Evolutionary conservation across 345 rosid species (phyloP).

Genomic region (Odontarrhena argentea): DNA sequence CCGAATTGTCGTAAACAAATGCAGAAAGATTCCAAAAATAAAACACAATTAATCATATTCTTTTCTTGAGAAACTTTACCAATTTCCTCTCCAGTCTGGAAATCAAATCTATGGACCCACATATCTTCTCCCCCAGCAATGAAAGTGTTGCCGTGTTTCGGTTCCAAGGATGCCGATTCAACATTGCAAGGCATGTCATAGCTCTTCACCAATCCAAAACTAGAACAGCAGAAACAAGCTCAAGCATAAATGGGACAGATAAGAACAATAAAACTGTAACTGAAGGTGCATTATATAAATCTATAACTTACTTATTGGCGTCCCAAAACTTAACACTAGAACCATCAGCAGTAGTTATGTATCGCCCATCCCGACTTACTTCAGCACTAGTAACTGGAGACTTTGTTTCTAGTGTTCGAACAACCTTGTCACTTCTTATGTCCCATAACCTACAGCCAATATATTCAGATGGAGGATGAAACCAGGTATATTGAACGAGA

Average conservation of each 20-base stretch:
- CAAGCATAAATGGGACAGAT: slow-evolving; percentile 12
- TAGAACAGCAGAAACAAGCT: slow-evolving; percentile 35
- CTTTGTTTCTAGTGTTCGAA: slow-evolving; percentile 80
- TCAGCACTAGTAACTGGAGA: slow-evolving; percentile 93
- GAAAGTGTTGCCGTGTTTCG: slow-evolving; percentile 56
- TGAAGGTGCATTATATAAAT: slow-evolving; percentile 2
- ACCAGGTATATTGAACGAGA: background rate
- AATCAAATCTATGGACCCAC: slow-evolving; percentile 71
- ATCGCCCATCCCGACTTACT: slow-evolving; percentile 92
- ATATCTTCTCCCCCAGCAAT: slow-evolving; percentile 73
- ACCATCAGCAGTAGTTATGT: slow-evolving; percentile 93
- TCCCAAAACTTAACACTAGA: slow-evolving; percentile 96
- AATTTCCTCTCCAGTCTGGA: slow-evolving; percentile 67
- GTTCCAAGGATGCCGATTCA: slow-evolving; percentile 78
- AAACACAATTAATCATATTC: background rate
- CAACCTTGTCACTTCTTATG: slow-evolving; percentile 78
- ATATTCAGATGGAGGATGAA: slow-evolving; percentile 9
- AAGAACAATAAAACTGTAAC: slow-evolving; percentile 5
- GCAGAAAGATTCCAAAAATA: slow-evolving; percentile 9
- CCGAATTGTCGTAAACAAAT: slow-evolving; percentile 23
- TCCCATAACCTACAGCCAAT: slow-evolving; percentile 76
- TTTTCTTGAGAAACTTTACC: slow-evolving; percentile 44
- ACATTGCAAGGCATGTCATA: slow-evolving; percentile 81
- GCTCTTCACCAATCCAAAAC: slow-evolving; percentile 91
- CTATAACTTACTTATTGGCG: slow-evolving; percentile 80